Percentiles rank a stretch among this genome's conserved stretches.
These are phyloP conservation scores for Xenosphaeropsis pyriputrescens DNA, from an alignment of 2,329 filamentous ascomycete genomes.

Conservation along the genomic window DNA sequence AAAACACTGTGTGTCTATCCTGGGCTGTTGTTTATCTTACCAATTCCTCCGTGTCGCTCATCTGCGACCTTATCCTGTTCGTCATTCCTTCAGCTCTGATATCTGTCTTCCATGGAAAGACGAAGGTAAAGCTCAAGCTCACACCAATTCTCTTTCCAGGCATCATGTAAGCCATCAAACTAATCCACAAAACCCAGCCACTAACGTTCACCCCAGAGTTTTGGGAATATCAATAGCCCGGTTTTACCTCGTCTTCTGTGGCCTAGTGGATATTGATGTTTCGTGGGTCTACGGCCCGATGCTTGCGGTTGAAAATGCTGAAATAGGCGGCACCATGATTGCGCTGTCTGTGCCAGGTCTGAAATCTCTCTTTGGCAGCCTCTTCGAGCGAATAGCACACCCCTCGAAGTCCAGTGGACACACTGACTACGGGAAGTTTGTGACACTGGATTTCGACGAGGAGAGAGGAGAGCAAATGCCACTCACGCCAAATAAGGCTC, in stretches of 20 bases:
- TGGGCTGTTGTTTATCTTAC: conserved; percentile 37
- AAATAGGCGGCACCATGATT: conserved; percentile 10
- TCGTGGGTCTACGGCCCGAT: conserved; percentile 11
- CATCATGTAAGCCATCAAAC: too few relatives aligned
- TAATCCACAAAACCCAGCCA: too few relatives aligned
- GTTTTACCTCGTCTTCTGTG: conserved; percentile 7
- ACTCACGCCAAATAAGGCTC: too few relatives aligned
- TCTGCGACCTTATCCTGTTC: conserved; percentile 34
- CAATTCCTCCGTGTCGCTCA: conserved; percentile 31
- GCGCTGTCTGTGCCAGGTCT: conserved; percentile 9
- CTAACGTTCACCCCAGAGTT: conserved; percentile 6
- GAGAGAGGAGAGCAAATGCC: too few relatives aligned
- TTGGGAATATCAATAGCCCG: conserved; percentile 1
- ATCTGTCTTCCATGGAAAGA: conserved; percentile 27
- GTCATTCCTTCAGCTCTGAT: conserved; percentile 33
- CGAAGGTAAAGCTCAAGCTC: conserved; percentile 24
- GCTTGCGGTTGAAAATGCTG: conserved; percentile 9
- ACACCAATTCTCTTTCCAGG: conserved; percentile 22
- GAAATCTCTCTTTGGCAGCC: not conserved
- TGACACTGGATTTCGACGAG: too few relatives aligned
- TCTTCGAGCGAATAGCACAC: not conserved
- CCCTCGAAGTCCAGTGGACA: too few relatives aligned
- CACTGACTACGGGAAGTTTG: too few relatives aligned
- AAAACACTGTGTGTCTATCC: conserved; percentile 26
- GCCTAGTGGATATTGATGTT: conserved; percentile 8